These are phyloP conservation scores for Saraca asoca DNA, from an alignment of 331 rosid genomes.

Conservation along the genomic window DNA sequence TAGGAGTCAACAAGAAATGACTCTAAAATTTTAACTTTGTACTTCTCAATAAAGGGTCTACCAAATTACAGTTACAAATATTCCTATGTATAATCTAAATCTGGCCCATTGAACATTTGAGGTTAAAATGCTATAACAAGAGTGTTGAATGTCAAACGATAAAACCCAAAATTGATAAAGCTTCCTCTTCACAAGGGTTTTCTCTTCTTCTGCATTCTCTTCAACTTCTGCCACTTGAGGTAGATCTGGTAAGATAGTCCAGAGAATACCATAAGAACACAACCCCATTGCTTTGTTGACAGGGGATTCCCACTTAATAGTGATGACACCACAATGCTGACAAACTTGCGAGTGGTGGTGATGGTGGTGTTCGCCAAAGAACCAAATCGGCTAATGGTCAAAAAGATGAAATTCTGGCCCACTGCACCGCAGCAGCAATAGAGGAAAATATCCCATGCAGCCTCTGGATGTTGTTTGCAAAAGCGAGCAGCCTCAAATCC, in stretches of 20 bases:
- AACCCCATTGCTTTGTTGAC: conserved; percentile 88
- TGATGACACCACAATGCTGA: conserved; percentile 89
- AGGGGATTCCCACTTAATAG: conserved; percentile 89
- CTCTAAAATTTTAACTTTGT: conserved; percentile 20
- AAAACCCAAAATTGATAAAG: conserved; percentile 47
- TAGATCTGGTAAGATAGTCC: conserved; percentile 88
- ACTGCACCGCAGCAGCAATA: conserved; percentile 97
- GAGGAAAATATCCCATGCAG: conserved; percentile 90
- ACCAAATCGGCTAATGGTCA: conserved; percentile 88
- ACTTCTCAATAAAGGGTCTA: conserved; percentile 34
- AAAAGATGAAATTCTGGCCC: conserved; percentile 95
- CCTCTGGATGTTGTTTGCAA: conserved; percentile 89
- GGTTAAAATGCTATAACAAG: neutral
- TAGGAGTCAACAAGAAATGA: conserved; percentile 26
- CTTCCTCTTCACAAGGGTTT: conserved; percentile 54
- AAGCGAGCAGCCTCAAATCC: conserved; percentile 83
- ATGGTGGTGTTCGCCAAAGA: conserved; percentile 91
- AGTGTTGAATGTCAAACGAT: neutral
- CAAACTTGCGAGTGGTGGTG: conserved; percentile 97
- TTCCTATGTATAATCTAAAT: conserved; percentile 41
- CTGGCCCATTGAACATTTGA: conserved; percentile 35
- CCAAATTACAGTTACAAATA: conserved; percentile 48
- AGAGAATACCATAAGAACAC: conserved; percentile 85
- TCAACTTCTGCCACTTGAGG: conserved; percentile 89
- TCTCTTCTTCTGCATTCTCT: conserved; percentile 78